These are phyloP conservation scores for Aspergillus pseudoviridinutans DNA, from an alignment of 2,329 filamentous ascomycete genomes.

Conservation along the genomic window DNA sequence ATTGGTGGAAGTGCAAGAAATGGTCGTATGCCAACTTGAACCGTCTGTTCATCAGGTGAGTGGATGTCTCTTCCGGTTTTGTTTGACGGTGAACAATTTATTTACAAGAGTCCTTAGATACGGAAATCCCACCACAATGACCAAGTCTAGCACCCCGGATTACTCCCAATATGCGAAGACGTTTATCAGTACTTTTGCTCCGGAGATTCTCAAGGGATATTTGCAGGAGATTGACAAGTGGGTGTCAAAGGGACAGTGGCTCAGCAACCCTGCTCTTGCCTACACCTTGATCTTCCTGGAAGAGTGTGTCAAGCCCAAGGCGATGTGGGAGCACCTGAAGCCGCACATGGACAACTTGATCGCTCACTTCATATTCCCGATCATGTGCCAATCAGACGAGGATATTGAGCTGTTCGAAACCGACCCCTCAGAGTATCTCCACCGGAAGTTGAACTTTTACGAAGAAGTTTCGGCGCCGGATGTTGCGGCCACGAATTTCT, in stretches of 20 bases:
- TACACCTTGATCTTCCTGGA: constrained; percentile 94
- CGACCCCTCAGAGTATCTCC: constrained; percentile 93
- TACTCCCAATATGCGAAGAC: constrained; percentile 80
- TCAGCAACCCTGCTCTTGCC: constrained; percentile 89
- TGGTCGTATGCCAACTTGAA: constrained; percentile 99
- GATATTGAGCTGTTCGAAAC: constrained; percentile 92
- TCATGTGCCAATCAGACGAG: constrained; percentile 86
- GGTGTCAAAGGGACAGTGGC: constrained; percentile 90
- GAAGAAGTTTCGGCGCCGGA: constrained; percentile 95
- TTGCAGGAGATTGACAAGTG: constrained; percentile 94
- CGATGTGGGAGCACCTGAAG: constrained; percentile 93
- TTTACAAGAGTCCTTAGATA: constrained; percentile 56
- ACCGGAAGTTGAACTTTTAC: constrained; percentile 96
- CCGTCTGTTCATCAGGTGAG: constrained; percentile 83
- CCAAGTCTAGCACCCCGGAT: constrained; percentile 69
- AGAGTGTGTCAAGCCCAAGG: constrained; percentile 94
- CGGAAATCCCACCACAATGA: constrained; percentile 75
- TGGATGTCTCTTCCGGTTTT: constrained; percentile 4
- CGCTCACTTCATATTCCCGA: constrained; percentile 91
- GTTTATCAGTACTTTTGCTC: constrained; percentile 87
- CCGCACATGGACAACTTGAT: constrained; percentile 90
- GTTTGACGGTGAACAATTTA: constrained; percentile 1
- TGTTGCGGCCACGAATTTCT: constrained; percentile 92
- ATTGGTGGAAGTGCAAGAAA: constrained; percentile 99
- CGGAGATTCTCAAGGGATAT: constrained; percentile 94